A percentile compares a stretch with the other conserved stretches of the same genome.
Evolutionary conservation across 768 basidiomycete genomes (phyloP).

Genomic region (Lentinula guzmanii): DNA sequence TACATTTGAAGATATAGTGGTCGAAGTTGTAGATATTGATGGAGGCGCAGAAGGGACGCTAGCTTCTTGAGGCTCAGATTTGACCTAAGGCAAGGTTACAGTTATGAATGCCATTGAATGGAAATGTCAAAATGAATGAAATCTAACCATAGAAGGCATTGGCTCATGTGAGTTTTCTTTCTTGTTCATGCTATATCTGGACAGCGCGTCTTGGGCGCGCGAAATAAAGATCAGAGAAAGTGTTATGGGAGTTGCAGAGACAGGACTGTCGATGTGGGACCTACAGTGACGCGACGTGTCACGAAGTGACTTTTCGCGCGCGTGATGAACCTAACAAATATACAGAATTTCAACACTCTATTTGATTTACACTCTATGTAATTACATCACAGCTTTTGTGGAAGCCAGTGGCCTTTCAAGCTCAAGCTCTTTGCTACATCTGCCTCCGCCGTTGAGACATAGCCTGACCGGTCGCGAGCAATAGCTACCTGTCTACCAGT

Average conservation of each 20-base stretch:
- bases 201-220: neutral
- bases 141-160: neutral
- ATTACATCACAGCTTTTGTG: conserved; percentile 40
- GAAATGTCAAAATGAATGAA: neutral
- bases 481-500: neutral
- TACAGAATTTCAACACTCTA: neutral
- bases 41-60: conserved; percentile 9
- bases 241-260: neutral
- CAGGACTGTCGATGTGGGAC: too few relatives aligned
- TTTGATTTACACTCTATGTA: neutral
- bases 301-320: neutral
- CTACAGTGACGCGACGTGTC: neutral
- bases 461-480: conserved; percentile 9
- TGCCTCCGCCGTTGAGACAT: conserved; percentile 43
- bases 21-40: neutral
- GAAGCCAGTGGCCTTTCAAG: conserved; percentile 62
- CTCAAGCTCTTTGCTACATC: conserved; percentile 53
- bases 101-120: neutral
- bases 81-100: conserved; percentile 13
- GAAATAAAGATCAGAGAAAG: neutral
- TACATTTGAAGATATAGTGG: neutral
- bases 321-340: neutral
- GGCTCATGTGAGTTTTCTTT: neutral
- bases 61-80: conserved; percentile 25
- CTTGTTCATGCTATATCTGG: neutral